phyloP scores from a whole-genome alignment of 202 grass and related monocot genomes.

The Panicum hallii region DNA sequence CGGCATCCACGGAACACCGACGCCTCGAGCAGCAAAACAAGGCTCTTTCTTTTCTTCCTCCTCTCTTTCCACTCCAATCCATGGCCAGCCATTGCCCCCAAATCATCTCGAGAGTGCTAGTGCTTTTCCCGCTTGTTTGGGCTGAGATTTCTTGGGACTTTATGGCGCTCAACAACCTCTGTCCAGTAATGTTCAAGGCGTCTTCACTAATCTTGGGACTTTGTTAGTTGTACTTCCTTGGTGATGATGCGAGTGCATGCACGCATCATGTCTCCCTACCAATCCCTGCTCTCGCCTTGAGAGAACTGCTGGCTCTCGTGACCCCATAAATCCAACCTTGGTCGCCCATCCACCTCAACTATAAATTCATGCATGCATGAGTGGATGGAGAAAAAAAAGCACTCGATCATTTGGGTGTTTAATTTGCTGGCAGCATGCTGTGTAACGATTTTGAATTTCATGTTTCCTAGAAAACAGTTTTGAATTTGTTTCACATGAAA shows the following conservation, averaged over 20 bases:
- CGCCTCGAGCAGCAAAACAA: no score
- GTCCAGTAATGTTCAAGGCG: background rate
- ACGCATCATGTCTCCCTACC: constrained; percentile 18
- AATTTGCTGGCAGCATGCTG: background rate
- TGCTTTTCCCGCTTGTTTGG: no score
- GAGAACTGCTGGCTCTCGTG: background rate
- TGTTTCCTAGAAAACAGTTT: background rate
- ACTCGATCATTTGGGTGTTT: background rate
- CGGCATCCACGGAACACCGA: no score
- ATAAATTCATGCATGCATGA: background rate
- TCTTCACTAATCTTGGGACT: constrained; percentile 14
- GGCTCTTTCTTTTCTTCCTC: no score
- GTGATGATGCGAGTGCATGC: constrained; percentile 18
- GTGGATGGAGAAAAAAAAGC: background rate
- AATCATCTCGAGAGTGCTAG: no score
- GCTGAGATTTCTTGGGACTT: no score
- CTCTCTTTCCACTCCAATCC: no score
- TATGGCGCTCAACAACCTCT: constrained; percentile 24
- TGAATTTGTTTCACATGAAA: background rate
- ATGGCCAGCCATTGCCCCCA: no score
- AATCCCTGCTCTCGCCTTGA: background rate
- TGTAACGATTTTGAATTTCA: background rate
- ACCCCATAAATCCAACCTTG: constrained; percentile 36
- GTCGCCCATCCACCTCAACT: constrained; percentile 27
- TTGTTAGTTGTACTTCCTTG: constrained; percentile 8